A percentile compares a stretch with the other conserved stretches of the same genome.
These are phyloP conservation scores for Xylaria flabelliformis DNA, from an alignment of 495 filamentous ascomycete species.

Conservation along the genomic window DNA sequence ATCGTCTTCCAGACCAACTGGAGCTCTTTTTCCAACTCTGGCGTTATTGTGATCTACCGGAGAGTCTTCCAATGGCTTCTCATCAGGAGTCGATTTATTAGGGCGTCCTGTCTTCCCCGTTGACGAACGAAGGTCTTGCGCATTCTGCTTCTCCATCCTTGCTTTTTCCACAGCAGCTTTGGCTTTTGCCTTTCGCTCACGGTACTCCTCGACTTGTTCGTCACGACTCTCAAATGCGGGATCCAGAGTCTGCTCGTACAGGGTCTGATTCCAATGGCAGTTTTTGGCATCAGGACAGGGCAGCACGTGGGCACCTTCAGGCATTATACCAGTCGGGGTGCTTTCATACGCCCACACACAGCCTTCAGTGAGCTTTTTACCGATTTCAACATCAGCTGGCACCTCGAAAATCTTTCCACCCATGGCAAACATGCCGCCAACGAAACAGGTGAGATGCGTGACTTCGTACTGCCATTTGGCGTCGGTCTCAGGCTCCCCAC, in stretches of 20 bases:
- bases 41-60: slow-evolving; percentile 19
- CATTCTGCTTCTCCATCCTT: slow-evolving; percentile 32
- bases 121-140: slow-evolving; percentile 20
- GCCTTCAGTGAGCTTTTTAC: slow-evolving; percentile 82
- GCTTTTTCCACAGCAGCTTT: slow-evolving; percentile 37
- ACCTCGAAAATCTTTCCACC: slow-evolving; percentile 85
- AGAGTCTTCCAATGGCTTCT: neutral
- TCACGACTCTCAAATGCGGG: slow-evolving; percentile 48
- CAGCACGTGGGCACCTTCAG: slow-evolving; percentile 71
- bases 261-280: slow-evolving; percentile 80
- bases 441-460: slow-evolving; percentile 86
- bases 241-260: slow-evolving; percentile 65
- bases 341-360: slow-evolving; percentile 93
- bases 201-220: slow-evolving; percentile 49
- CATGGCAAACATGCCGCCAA: slow-evolving; percentile 92
- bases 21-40: slow-evolving; percentile 23
- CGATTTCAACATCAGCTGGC: slow-evolving; percentile 81
- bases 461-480: slow-evolving; percentile 63
- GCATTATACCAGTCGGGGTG: slow-evolving; percentile 87
- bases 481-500: slow-evolving; percentile 46
- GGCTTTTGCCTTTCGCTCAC: slow-evolving; percentile 42
- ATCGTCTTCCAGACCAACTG: slow-evolving; percentile 6
- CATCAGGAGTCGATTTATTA: slow-evolving; percentile 7
- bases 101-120: slow-evolving; percentile 23
- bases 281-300: slow-evolving; percentile 68